These are phyloP conservation scores for Globisporangium nagaii DNA, from an alignment of 352 stramenopile species.

Conservation along the genomic window DNA sequence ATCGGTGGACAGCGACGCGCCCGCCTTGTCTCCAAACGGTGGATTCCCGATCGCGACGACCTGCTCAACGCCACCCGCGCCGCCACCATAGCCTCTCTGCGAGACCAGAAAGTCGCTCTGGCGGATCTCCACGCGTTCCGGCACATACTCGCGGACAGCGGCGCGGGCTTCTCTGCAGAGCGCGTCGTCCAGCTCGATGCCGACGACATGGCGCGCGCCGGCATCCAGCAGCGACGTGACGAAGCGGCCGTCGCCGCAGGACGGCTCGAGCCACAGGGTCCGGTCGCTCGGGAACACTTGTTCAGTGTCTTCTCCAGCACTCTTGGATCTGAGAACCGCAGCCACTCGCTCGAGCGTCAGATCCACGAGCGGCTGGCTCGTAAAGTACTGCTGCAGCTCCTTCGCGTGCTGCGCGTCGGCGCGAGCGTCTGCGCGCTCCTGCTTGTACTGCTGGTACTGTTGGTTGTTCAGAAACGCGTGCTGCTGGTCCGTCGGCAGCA, in stretches of 20 bases:
- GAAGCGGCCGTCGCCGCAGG: constrained; percentile 63
- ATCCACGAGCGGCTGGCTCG: constrained; percentile 33
- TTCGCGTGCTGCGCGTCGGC: constrained; percentile 33
- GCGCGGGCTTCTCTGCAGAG: constrained; percentile 9
- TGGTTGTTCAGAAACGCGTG: constrained; percentile 45
- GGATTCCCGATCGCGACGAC: constrained; percentile 64
- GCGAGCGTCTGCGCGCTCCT: constrained; percentile 15
- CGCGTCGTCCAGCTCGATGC: constrained; percentile 51
- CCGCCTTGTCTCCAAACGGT: constrained; percentile 42
- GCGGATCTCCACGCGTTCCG: constrained; percentile 19
- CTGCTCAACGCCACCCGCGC: background rate
- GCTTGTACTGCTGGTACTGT: constrained; percentile 29
- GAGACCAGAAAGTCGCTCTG: constrained; percentile 54
- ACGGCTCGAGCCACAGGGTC: constrained; percentile 62
- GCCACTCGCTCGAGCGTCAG: constrained; percentile 27
- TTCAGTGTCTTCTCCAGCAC: background rate
- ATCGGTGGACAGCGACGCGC: constrained; percentile 16
- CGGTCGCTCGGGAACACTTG: constrained; percentile 9
- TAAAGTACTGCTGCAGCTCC: constrained; percentile 76
- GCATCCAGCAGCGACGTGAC: constrained; percentile 28
- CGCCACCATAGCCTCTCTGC: constrained; percentile 1
- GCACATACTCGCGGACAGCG: constrained; percentile 4
- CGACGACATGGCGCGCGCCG: constrained; percentile 38
- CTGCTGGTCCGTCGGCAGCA: constrained; percentile 18
- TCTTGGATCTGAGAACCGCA: constrained; percentile 7